Conservation (phyloP, 2,329 filamentous ascomycete species). For the Fonsecaea monophora region DNA sequence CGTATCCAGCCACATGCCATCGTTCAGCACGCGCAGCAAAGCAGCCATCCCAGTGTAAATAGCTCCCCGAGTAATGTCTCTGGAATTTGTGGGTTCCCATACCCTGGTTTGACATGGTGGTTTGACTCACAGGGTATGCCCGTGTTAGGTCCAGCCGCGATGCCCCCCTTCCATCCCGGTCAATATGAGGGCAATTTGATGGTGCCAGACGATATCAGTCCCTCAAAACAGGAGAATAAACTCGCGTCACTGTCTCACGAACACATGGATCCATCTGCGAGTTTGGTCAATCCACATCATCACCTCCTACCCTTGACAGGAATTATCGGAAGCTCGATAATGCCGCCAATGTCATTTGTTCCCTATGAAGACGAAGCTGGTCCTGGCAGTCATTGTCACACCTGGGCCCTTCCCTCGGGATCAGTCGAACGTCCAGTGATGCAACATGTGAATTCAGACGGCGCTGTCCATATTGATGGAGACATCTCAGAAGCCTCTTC, state of each 20-base stretch:
- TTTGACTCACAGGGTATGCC: slow-evolving; percentile 28
- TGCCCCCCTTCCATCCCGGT: slow-evolving; percentile 10
- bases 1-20: slow-evolving; percentile 28
- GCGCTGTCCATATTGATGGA: slow-evolving; percentile 6
- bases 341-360: slow-evolving; percentile 1
- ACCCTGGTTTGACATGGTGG: slow-evolving; percentile 10
- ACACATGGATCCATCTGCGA: slow-evolving; percentile 9
- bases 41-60: slow-evolving; percentile 21
- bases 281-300: slow-evolving; percentile 5
- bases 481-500: background rate
- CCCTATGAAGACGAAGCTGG: background rate
- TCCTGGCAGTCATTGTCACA: background rate
- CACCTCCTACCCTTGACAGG: slow-evolving; percentile 12
- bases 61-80: slow-evolving; percentile 24
- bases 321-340: slow-evolving; percentile 7
- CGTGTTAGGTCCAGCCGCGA: slow-evolving; percentile 20
- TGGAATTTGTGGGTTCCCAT: slow-evolving; percentile 24
- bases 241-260: slow-evolving; percentile 27
- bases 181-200: slow-evolving; percentile 24
- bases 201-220: slow-evolving; percentile 37
- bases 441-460: slow-evolving; percentile 23
- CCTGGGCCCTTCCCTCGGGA: background rate
- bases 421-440: slow-evolving; percentile 17
- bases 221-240: slow-evolving; percentile 40
- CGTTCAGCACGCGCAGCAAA: slow-evolving; percentile 24